phyloP scores from a whole-genome alignment of 2,329 filamentous ascomycete species.

The Dichotomopilus funicola region DNA sequence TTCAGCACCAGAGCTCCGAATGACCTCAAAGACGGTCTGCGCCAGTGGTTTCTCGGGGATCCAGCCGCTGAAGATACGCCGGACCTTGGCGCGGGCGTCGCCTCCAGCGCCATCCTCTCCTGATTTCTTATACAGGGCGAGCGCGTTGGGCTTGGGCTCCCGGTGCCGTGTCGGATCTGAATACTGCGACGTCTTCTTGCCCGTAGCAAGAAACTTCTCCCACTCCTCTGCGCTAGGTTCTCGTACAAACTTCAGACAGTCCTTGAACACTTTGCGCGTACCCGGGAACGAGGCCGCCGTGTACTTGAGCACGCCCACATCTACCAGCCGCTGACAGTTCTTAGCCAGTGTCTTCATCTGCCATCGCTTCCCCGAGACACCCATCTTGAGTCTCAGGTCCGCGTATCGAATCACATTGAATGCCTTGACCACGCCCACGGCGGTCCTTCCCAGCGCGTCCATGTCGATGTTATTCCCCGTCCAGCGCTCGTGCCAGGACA shows the following conservation, averaged over 20 bases:
- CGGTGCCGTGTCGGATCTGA: constrained; percentile 21
- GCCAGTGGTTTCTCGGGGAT: constrained; percentile 31
- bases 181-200: constrained; percentile 31
- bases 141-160: constrained; percentile 24
- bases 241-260: constrained; percentile 53
- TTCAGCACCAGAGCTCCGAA: constrained; percentile 27
- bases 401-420: constrained; percentile 53
- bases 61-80: constrained; percentile 25
- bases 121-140: constrained; percentile 21
- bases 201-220: constrained; percentile 48
- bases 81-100: constrained; percentile 14
- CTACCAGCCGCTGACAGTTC: constrained; percentile 51
- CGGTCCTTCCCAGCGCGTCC: constrained; percentile 48
- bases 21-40: constrained; percentile 31
- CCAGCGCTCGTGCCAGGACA: constrained; percentile 52
- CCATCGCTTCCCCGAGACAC: constrained; percentile 47
- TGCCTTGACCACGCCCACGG: constrained; percentile 50
- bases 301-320: constrained; percentile 49
- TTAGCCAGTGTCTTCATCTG: constrained; percentile 56
- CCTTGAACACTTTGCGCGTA: constrained; percentile 47
- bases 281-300: constrained; percentile 49
- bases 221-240: constrained; percentile 52
- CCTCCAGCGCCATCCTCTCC: constrained; percentile 8
- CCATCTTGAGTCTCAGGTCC: constrained; percentile 53
- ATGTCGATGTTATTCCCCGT: constrained; percentile 54